phyloP scores from a whole-genome alignment of 78 protist genomes.

The Trichosphaerium sp. region DNA sequence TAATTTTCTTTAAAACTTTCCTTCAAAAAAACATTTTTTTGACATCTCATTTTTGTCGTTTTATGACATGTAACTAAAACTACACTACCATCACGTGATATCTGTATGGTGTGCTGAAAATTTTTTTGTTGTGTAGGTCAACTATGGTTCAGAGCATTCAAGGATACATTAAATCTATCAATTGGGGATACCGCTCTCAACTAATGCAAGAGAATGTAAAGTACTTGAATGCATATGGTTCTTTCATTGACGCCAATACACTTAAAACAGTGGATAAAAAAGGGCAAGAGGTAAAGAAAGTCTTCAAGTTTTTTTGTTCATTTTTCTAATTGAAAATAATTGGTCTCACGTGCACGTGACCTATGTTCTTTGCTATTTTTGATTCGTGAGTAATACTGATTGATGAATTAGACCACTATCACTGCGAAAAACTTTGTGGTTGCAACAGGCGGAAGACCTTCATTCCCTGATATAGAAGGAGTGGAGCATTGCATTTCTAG shows the following conservation, averaged over 20 bases:
- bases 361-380: too few species aligned
- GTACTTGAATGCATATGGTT: slow-evolving; percentile 73
- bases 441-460: slow-evolving; percentile 84
- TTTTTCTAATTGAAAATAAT: background rate
- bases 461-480: slow-evolving; percentile 56
- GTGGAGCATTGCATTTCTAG: slow-evolving; percentile 75
- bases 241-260: slow-evolving; percentile 66
- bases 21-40: too few species aligned
- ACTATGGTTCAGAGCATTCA: slow-evolving; percentile 44
- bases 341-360: background rate
- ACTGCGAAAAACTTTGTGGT: slow-evolving; percentile 58
- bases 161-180: slow-evolving; percentile 69
- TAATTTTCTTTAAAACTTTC: too few species aligned
- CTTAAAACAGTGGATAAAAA: slow-evolving; percentile 15
- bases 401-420: background rate
- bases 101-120: too few species aligned
- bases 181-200: slow-evolving; percentile 69
- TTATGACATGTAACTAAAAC: too few species aligned
- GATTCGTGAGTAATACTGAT: too few species aligned
- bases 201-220: slow-evolving; percentile 41
- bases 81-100: too few species aligned
- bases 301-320: background rate
- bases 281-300: too few species aligned
- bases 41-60: too few species aligned
- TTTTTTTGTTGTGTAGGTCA: too few species aligned